These are phyloP conservation scores for Diospyros lotus DNA, from an alignment of 148 eudicot genomes.

Conservation along the genomic window DNA sequence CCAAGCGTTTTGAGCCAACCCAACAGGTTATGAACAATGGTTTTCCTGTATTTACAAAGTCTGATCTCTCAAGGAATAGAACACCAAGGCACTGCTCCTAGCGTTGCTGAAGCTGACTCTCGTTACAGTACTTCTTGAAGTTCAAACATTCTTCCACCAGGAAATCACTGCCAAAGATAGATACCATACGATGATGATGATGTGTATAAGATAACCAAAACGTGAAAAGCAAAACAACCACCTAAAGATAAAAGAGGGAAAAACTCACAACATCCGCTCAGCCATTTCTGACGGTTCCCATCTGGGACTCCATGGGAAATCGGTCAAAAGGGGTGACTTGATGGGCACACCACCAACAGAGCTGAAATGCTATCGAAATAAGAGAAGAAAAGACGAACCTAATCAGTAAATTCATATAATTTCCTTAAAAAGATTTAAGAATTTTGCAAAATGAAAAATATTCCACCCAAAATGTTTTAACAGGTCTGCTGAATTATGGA, in stretches of 20 bases:
- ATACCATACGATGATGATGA: not conserved
- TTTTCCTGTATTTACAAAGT: too few species aligned
- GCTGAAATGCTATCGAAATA: slow-evolving; percentile 53
- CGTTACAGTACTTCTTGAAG: slow-evolving; percentile 84
- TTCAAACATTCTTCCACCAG: slow-evolving; percentile 70
- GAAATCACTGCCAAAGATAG: slow-evolving; percentile 52
- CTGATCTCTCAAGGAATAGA: too few species aligned
- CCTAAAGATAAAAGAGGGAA: not conserved
- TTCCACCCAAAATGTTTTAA: not conserved
- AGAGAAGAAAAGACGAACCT: not conserved
- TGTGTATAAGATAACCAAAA: not conserved
- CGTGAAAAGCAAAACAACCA: not conserved
- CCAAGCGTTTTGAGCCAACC: too few species aligned
- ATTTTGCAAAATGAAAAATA: too few species aligned
- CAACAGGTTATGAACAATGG: too few species aligned
- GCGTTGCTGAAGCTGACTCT: slow-evolving; percentile 46
- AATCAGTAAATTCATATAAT: slow-evolving; percentile 2
- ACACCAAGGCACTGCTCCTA: slow-evolving; percentile 13
- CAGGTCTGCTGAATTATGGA: not conserved
- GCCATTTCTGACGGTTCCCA: slow-evolving; percentile 88
- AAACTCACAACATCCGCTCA: slow-evolving; percentile 69
- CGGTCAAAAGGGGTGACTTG: slow-evolving; percentile 50
- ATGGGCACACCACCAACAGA: slow-evolving; percentile 50
- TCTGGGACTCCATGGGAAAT: slow-evolving; percentile 95
- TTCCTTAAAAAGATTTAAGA: not conserved